These are phyloP conservation scores for Viola odorata DNA, from an alignment of 345 rosid species.

Conservation along the genomic window DNA sequence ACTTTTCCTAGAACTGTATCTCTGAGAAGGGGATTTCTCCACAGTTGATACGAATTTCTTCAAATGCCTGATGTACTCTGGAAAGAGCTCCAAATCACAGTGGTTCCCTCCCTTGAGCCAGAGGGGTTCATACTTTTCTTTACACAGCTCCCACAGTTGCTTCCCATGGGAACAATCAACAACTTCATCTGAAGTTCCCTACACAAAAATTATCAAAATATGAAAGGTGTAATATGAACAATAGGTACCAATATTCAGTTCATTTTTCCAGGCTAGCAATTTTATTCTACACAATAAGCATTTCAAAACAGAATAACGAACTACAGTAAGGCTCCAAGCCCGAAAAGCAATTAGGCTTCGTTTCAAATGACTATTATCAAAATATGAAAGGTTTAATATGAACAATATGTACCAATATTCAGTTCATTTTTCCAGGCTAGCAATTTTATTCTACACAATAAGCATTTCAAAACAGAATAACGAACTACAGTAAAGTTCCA, in stretches of 20 bases:
- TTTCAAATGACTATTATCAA: background rate
- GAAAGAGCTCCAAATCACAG: conserved; percentile 76
- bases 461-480: too few relatives aligned
- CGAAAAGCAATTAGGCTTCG: too few relatives aligned
- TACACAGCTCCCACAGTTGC: conserved; percentile 97
- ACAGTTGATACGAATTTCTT: conserved; percentile 73
- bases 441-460: too few relatives aligned
- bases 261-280: background rate
- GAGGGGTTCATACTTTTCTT: conserved; percentile 85
- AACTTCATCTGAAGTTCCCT: conserved; percentile 94
- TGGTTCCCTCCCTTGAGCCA: conserved; percentile 94
- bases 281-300: too few relatives aligned
- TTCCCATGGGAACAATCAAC: conserved; percentile 94
- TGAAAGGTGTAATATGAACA: background rate
- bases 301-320: too few relatives aligned
- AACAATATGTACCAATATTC: background rate
- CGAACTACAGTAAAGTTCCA: too few relatives aligned
- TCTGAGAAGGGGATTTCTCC: conserved; percentile 65
- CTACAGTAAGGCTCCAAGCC: too few relatives aligned
- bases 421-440: conserved; percentile 1
- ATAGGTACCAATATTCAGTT: background rate
- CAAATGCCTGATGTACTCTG: conserved; percentile 79
- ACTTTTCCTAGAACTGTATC: conserved; percentile 62
- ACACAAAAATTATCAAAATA: conserved; percentile 6
- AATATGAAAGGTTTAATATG: background rate